Evolutionary conservation across 768 basidiomycete species (phyloP).

Genomic region (Roridomyces roridus): DNA sequence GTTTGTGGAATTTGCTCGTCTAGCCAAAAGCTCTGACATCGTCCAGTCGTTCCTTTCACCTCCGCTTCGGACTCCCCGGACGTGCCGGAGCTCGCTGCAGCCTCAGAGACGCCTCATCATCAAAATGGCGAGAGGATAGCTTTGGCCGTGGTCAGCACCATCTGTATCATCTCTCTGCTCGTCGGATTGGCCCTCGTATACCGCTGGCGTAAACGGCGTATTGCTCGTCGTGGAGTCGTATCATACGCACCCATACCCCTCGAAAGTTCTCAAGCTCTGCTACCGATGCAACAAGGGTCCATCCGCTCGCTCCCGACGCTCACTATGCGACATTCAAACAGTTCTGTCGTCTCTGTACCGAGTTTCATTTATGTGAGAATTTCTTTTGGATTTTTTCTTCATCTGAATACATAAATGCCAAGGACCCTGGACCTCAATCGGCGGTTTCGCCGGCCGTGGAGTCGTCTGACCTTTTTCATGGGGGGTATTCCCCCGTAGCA

Average conservation of each 20-base stretch:
- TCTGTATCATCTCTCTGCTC: neutral
- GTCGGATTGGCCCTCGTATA: conserved; percentile 1
- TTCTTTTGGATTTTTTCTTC: neutral
- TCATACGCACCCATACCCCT: conserved; percentile 8
- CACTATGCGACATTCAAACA: neutral
- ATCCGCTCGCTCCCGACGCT: neutral
- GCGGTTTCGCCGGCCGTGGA: conserved; percentile 29
- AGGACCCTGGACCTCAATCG: conserved; percentile 18
- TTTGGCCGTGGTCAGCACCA: conserved; percentile 5
- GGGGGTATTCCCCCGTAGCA: conserved; percentile 18
- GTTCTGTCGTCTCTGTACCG: conserved; percentile 11
- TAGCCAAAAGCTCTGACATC: no score
- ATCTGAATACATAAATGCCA: neutral
- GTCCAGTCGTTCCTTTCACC: no score
- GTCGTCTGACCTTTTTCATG: conserved; percentile 27
- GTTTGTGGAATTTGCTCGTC: no score
- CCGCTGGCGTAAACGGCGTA: conserved; percentile 3
- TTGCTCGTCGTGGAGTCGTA: neutral
- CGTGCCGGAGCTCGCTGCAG: no score
- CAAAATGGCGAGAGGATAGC: neutral
- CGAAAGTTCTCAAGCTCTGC: neutral
- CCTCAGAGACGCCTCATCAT: neutral
- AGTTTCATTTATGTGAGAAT: conserved; percentile 6
- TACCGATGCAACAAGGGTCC: neutral
- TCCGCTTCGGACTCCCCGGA: no score